These are phyloP conservation scores for Colletotrichum chlorophyti DNA, from an alignment of 2,329 filamentous ascomycete genomes.

Conservation along the genomic window DNA sequence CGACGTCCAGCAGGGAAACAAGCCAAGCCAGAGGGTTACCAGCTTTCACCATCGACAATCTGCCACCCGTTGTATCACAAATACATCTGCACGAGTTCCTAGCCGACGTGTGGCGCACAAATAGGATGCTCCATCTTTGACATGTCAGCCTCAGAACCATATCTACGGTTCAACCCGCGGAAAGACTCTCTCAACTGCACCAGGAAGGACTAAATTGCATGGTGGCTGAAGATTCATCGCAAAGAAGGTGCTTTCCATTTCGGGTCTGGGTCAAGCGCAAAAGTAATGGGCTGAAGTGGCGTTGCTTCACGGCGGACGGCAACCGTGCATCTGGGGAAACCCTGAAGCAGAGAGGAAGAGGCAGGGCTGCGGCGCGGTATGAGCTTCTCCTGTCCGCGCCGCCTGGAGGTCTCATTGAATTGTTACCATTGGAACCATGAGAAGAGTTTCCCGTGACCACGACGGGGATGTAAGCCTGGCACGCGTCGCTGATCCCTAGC, in stretches of 20 bases:
- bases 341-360: slow-evolving; percentile 16
- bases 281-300: slow-evolving; percentile 40
- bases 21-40: slow-evolving; percentile 23
- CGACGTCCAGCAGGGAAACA: background rate
- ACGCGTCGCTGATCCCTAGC: no score
- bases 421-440: no score
- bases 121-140: slow-evolving; percentile 36
- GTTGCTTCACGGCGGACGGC: slow-evolving; percentile 36
- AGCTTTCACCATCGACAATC: slow-evolving; percentile 33
- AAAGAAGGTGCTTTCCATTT: slow-evolving; percentile 18
- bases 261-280: slow-evolving; percentile 33
- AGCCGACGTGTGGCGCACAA: slow-evolving; percentile 33
- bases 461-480: no score
- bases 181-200: slow-evolving; percentile 39
- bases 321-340: slow-evolving; percentile 30
- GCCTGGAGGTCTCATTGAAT: no score
- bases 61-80: slow-evolving; percentile 29
- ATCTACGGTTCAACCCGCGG: slow-evolving; percentile 35
- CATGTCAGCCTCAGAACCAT: slow-evolving; percentile 12
- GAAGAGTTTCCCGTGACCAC: no score
- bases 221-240: background rate
- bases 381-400: slow-evolving; percentile 30
- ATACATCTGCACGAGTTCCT: slow-evolving; percentile 38
- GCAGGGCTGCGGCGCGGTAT: slow-evolving; percentile 32
- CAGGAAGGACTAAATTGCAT: slow-evolving; percentile 32